These are phyloP conservation scores for Penstemon barbatus DNA, from an alignment of 257 asterid genomes.

Conservation along the genomic window DNA sequence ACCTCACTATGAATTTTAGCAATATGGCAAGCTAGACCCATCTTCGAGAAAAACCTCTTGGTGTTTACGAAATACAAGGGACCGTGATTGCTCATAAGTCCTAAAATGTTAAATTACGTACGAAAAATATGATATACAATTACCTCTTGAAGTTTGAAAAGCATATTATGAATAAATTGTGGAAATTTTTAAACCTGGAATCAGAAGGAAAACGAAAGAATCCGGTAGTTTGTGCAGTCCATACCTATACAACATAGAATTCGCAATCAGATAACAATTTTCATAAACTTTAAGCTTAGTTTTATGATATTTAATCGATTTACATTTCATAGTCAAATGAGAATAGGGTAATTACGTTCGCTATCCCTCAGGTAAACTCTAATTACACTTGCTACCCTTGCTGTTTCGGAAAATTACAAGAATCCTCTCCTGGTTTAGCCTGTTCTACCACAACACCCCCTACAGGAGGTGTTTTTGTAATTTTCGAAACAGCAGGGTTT, in stretches of 20 bases:
- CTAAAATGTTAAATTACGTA: constrained; percentile 39
- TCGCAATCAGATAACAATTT: constrained; percentile 23
- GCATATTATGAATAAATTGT: constrained; percentile 9
- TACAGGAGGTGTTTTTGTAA: no score
- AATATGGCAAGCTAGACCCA: constrained; percentile 92
- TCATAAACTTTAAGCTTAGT: no score
- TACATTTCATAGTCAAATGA: constrained; percentile 14
- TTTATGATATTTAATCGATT: not conserved
- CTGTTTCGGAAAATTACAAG: no score
- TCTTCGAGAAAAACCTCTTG: constrained; percentile 80
- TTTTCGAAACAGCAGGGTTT: no score
- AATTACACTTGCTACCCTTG: no score
- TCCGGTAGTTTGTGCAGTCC: constrained; percentile 81
- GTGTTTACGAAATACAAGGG: constrained; percentile 83
- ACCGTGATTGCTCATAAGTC: constrained; percentile 92
- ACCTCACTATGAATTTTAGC: constrained; percentile 97
- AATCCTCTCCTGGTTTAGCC: no score
- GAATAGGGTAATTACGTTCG: constrained; percentile 47
- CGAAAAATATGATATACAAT: constrained; percentile 18
- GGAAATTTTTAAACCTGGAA: constrained; percentile 63
- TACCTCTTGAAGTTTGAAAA: not conserved
- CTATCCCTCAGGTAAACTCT: no score
- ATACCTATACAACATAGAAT: constrained; percentile 51
- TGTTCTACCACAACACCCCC: no score
- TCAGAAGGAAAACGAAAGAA: constrained; percentile 81